Base-by-base conservation (phyloP, 441 rosid species). In the Viola pubescens region DNA sequence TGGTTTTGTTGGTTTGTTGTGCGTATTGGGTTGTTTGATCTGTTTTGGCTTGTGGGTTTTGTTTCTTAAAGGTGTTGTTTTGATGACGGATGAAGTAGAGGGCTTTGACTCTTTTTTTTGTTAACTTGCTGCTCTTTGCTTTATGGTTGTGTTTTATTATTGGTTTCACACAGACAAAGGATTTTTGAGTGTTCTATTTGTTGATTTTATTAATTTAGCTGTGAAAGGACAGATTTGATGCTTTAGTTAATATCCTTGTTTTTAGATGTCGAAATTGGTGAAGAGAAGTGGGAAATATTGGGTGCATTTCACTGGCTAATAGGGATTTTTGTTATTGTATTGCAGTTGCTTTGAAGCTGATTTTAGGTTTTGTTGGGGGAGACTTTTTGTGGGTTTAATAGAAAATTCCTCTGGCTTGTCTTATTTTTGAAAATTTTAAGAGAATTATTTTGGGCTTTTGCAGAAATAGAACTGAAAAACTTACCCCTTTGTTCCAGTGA, bases 11-110 rank as follows among this genome's bases (percentile, higher is more conserved):
- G 45, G 34, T 45, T 43, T 14, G 48, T 13, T 9, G 47, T n/a
- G 59, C 9, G 13, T 10, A 39, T 37, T 13, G 37, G 37, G 39
- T 49, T 14, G 12, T 16, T 12, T 60, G 40, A 60, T 60, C 48
- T 10, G 11, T 60, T 58, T 46, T 57, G 42, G 45, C 14, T 12
- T 2, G 43, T 39, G 58, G 45, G 26, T 54, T 54, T 56, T 49
- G 19, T n/a, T 16, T 39, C 2, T n/a, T 39, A 39, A 62, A 37
- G 47, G 14, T 14, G 50, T 16, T 16, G 49, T 4, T 3, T 67
- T 37, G 44, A 13, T 19, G 40, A 14, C 38, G 19, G 9, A 8
- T 46, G 4, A 9, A 1, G 41, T 5, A 26, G 38, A 12, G 7
- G 14, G 50, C 19, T 37, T 49, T 61, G 9, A 38, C 41, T 51